Base-by-base conservation (phyloP, 2,329 filamentous ascomycete species). In the Exophiala alcalophila region DNA sequence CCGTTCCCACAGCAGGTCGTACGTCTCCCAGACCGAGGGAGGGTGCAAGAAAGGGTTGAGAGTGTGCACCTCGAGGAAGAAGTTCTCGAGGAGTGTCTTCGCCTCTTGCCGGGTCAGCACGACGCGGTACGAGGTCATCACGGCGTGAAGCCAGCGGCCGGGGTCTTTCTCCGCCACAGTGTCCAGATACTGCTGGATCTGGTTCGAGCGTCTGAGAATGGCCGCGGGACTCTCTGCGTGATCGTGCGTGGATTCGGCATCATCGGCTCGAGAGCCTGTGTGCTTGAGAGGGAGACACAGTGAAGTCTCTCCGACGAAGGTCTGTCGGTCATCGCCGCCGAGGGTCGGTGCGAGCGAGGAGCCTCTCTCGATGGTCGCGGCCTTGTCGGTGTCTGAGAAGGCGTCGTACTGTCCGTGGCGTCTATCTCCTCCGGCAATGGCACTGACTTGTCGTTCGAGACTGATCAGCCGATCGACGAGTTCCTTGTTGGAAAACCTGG, bases 21-120 rank as follows among this genome's bases (percentile, higher is more conserved):
- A 49, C 2, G 50, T 33, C 4, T 25, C 15, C 44, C 48, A 52
- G 8, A 57, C 18, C 2, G 36, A 49, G 4, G 51, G 54, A 11
- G 47, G 26, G 31, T 59, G 54, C 10, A 59, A 30, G 19, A 59
- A 57, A 1, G 57, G 57, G 21, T 57, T 56, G 4, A 59, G 23
- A 10, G 54, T 41, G 15, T 58, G 54, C 1, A 57, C 47, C 29
- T 59, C 53, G 2, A 55, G 48, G 25, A 49, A 57, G 31, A 56
- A 59, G 0, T 31, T 52, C 23, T 25, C 7, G 7, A 25, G 23
- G 23, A 7, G n/a, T 25, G 7, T 7, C 7, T 8, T n/a, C n/a
- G 23, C 7, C 7, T 25, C n/a, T 25, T 25, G 23, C n/a, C 23
- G 23, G 23, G 23, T 25, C n/a, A n/a, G n/a, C n/a, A 25, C 23